phyloP scores from a whole-genome alignment of 176 grass and related monocot species.

The Ensete ventricosum region DNA sequence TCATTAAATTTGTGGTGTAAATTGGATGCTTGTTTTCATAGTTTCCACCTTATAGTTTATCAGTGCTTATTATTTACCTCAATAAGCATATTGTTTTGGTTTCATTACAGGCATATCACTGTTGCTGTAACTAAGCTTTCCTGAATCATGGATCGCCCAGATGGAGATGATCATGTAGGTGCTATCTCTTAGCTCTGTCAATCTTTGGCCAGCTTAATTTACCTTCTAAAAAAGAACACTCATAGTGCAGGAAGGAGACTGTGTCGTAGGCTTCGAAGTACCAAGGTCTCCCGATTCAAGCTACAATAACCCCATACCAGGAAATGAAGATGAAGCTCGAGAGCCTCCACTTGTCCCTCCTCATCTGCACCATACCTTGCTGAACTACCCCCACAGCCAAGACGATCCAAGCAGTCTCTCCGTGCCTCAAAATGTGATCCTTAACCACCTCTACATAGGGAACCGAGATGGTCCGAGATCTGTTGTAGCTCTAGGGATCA shows the following conservation, averaged over 20 bases:
- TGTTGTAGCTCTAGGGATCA: conserved; percentile 4
- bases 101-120: not conserved
- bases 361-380: conserved; percentile 67
- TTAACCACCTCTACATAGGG: conserved; percentile 97
- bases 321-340: conserved; percentile 72
- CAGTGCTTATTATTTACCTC: not conserved
- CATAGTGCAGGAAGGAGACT: conserved; percentile 54
- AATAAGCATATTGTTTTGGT: not conserved
- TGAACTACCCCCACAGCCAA: conserved; percentile 69
- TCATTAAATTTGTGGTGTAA: not conserved
- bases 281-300: conserved; percentile 77
- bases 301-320: conserved; percentile 66
- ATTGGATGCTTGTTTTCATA: not conserved
- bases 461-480: conserved; percentile 73
- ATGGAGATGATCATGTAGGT: conserved; percentile 41
- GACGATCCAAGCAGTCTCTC: conserved; percentile 64
- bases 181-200: not conserved
- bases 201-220: not conserved
- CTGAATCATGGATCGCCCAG: conserved; percentile 37
- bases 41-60: not conserved
- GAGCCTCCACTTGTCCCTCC: conserved; percentile 67
- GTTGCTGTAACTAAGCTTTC: not conserved
- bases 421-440: conserved; percentile 68
- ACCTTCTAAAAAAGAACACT: not conserved
- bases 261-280: conserved; percentile 85